Percentiles rank a stretch among this genome's conserved stretches.
These are phyloP conservation scores for Tylopilus sp. DNA, from an alignment of 1,284 basidiomycete genomes.

Conservation along the genomic window DNA sequence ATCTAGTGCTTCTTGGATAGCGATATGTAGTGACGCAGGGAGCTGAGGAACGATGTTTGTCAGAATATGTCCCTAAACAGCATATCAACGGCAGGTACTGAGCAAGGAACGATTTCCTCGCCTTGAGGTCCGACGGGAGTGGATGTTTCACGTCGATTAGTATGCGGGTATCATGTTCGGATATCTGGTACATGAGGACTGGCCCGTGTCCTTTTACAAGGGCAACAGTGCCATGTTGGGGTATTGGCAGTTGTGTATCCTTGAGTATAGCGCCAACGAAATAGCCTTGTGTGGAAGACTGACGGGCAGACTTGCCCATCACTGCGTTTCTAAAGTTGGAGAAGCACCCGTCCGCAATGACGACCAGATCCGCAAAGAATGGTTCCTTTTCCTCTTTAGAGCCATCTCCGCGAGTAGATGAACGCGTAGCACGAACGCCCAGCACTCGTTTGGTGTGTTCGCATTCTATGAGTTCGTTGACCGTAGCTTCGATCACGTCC, in stretches of 20 bases:
- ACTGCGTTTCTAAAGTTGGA: conserved; percentile 71
- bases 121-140: conserved; percentile 80
- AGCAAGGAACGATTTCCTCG: conserved; percentile 28
- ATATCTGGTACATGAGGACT: conserved; percentile 80
- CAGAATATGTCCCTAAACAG: conserved; percentile 60
- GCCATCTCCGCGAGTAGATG: conserved; percentile 25
- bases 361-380: conserved; percentile 73
- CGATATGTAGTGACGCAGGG: conserved; percentile 61
- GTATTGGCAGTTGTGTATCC: conserved; percentile 62
- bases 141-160: conserved; percentile 89
- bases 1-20: conserved; percentile 61
- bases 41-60: conserved; percentile 76
- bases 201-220: conserved; percentile 63
- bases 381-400: conserved; percentile 43
- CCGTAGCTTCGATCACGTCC: conserved; percentile 80
- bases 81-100: neutral
- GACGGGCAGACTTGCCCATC: conserved; percentile 40
- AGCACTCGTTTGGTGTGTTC: conserved; percentile 53
- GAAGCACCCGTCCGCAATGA: conserved; percentile 95
- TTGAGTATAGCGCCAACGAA: conserved; percentile 72
- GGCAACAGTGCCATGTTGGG: conserved; percentile 74
- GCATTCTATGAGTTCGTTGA: conserved; percentile 68
- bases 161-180: conserved; percentile 79
- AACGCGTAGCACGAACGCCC: conserved; percentile 55
- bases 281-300: conserved; percentile 54